Evolutionary conservation across 2,329 filamentous ascomycete species (phyloP), one percentile per base, ranked within the genome.

Genomic region (Calonectria honghensis): DNA sequence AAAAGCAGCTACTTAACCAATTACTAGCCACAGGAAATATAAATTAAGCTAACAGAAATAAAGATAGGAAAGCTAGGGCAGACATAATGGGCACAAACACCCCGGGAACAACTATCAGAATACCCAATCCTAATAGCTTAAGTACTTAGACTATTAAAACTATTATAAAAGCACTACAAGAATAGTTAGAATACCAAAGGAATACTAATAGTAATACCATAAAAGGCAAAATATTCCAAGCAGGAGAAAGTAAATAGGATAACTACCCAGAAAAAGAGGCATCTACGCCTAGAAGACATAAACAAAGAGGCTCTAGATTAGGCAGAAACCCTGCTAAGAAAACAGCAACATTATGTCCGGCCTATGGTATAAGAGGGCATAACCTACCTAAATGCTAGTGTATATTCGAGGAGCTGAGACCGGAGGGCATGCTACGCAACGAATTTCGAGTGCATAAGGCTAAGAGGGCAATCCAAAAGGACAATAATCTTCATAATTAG

Each of bases 311-410:
- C 16, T 65, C 61, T 65, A 29, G 29, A 29, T n/a, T 4, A 20
- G 16, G 39, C 14, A 16, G 16, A 7, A 45, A 31, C 16, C 16
- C 6, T 14, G 16, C 37, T n/a, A 65, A 65, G 14, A 65, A 29
- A n/a, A 24, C 29, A 50, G 11, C 4, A 14, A 6, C 20, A 29
- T 13, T 16, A 13, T 65, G 5, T n/a, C 27, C 4, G 18, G 61
- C 61, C 61, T 65, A n/a, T 45, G 1, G 39, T 50, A 50, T 50
- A 10, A 35, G 27, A 65, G 61, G 18, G 27, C 27, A 65, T 65
- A 4, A 65, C 4, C 41, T 65, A 65, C 16, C 27, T 65, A n/a
- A 65, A 16, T 65, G 14, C 6, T 65, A 3, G 39, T 50, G 6
- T 65, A 6, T 65, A 13, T 65, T 65, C 6, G 6, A 65, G 13